These are phyloP conservation scores for Peterozyma toletana DNA, from an alignment of 805 yeast genomes.

Conservation along the genomic window DNA sequence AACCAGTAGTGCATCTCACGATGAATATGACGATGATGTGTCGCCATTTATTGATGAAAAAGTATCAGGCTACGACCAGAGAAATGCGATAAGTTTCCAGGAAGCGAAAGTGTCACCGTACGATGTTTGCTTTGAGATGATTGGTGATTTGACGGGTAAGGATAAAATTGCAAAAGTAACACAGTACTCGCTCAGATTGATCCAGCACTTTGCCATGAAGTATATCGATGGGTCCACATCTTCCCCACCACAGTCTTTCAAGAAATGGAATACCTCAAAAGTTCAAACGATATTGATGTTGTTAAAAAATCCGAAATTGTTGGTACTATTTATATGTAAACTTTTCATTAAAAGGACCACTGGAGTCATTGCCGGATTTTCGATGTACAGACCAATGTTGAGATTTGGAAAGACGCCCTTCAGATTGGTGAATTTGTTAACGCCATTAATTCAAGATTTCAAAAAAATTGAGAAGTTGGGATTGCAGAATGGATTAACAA, in stretches of 20 bases:
- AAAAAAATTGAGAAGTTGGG: conserved; percentile 3
- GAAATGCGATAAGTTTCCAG: no score
- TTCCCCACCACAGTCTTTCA: conserved; percentile 10
- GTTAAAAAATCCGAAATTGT: conserved; percentile 15
- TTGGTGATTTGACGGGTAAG: conserved; percentile 57
- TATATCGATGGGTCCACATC: conserved; percentile 19
- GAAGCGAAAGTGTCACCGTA: conserved; percentile 15
- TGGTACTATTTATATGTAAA: conserved; percentile 27
- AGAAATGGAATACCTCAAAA: conserved; percentile 17
- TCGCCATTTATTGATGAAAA: no score
- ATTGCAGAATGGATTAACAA: conserved; percentile 12
- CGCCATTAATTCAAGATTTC: neutral
- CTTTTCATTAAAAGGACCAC: conserved; percentile 31
- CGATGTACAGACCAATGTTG: conserved; percentile 56
- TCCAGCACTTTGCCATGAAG: conserved; percentile 38
- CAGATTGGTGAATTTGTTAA: conserved; percentile 32
- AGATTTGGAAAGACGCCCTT: conserved; percentile 70
- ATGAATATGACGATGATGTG: no score
- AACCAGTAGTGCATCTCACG: no score
- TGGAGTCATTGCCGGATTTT: conserved; percentile 40
- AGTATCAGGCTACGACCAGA: no score
- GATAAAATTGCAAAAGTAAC: conserved; percentile 63
- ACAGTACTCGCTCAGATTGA: conserved; percentile 49
- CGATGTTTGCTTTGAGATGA: conserved; percentile 44
- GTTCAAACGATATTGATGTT: conserved; percentile 10